Evolutionary conservation across 192 early-diverging fungal genomes (phyloP).

Genomic region (Umbelopsis vinacea): DNA sequence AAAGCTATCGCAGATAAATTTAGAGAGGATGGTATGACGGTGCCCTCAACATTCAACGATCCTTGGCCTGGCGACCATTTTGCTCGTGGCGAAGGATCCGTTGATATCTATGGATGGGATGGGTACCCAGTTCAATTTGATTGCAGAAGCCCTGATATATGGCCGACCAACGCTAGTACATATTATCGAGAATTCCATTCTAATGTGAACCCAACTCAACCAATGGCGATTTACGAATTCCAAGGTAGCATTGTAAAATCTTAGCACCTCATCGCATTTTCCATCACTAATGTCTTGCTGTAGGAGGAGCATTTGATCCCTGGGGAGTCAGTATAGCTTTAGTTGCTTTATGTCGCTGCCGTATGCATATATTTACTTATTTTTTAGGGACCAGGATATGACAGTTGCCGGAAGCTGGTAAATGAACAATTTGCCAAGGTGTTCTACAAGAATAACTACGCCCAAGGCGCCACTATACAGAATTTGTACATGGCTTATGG

Average conservation of each 20-base stretch:
- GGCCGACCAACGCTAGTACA: not conserved
- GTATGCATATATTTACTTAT: not conserved
- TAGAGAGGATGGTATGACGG: constrained; percentile 16
- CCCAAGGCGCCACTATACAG: constrained; percentile 63
- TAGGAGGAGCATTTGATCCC: constrained; percentile 1
- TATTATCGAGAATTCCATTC: not conserved
- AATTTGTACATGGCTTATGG: constrained; percentile 73
- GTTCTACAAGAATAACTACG: constrained; percentile 40
- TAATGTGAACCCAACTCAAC: not conserved
- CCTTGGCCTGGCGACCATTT: not conserved
- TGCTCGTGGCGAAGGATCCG: not conserved
- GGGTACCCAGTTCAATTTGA: constrained; percentile 23
- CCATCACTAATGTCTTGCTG: not conserved
- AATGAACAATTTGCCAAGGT: constrained; percentile 28
- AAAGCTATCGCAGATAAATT: constrained; percentile 5
- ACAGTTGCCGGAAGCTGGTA: not conserved
- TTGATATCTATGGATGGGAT: constrained; percentile 26
- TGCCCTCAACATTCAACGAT: constrained; percentile 22
- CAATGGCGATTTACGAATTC: not conserved
- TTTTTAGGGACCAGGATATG: constrained; percentile 18
- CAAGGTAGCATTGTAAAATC: not conserved
- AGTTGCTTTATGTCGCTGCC: no score
- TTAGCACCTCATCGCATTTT: not conserved
- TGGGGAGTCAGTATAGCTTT: not conserved
- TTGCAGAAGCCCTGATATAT: constrained; percentile 8